These are phyloP conservation scores for Xylaria sp. DNA, from an alignment of 2,329 filamentous ascomycete species.

Conservation along the genomic window DNA sequence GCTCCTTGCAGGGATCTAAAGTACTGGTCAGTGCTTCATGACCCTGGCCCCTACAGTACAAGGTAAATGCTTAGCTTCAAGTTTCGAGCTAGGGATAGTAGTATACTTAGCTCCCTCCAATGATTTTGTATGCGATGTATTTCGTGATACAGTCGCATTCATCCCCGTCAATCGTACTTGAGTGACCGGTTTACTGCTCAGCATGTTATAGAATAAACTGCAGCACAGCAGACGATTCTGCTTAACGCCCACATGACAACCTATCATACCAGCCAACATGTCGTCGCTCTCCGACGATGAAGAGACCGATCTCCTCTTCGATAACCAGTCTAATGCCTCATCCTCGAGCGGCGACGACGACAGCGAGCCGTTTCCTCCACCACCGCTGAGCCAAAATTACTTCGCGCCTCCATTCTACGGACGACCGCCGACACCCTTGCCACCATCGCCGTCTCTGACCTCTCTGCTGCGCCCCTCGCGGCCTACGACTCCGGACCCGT, in stretches of 20 bases:
- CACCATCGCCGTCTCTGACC: slow-evolving; percentile 91
- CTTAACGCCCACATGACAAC: neutral
- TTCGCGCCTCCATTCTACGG: slow-evolving; percentile 93
- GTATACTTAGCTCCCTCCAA: neutral
- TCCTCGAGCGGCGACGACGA: slow-evolving; percentile 47
- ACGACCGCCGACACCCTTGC: slow-evolving; percentile 91
- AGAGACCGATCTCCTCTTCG: slow-evolving; percentile 43
- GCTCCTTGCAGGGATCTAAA: slow-evolving; percentile 7
- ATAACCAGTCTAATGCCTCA: slow-evolving; percentile 47
- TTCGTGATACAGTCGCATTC: neutral
- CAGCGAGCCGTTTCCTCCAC: slow-evolving; percentile 53
- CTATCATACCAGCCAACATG: slow-evolving; percentile 33
- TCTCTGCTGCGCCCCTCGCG: slow-evolving; percentile 89
- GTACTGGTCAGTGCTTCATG: neutral
- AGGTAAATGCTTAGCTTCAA: slow-evolving; percentile 8
- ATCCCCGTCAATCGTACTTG: neutral
- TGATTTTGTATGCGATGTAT: neutral
- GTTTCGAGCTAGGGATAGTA: neutral
- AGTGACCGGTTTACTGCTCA: neutral
- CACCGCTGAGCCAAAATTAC: slow-evolving; percentile 63
- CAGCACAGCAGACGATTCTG: neutral
- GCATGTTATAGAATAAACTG: neutral
- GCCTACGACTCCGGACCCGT: slow-evolving; percentile 93
- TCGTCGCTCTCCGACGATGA: slow-evolving; percentile 46
- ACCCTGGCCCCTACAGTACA: neutral